phyloP scores from a whole-genome alignment of 805 yeast species.

The Cyberlindnera maclurae region DNA sequence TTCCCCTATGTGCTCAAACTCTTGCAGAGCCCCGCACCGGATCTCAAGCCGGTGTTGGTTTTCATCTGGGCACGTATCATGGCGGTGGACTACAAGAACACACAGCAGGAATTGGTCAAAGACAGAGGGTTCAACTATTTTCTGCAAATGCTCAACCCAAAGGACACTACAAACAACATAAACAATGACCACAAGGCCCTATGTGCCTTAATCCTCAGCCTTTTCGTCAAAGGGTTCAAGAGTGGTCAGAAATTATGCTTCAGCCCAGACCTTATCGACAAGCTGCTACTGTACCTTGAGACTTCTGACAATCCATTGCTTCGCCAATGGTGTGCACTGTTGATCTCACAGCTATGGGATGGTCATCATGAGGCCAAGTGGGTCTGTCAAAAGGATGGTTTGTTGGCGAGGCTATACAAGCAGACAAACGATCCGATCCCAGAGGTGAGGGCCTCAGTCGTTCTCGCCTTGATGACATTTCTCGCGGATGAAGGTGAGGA shows the following conservation, averaged over 20 bases:
- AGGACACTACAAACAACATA: constrained; percentile 18
- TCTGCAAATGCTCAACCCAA: constrained; percentile 62
- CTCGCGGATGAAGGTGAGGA: constrained; percentile 41
- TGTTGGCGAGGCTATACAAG: constrained; percentile 45
- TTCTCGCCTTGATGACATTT: constrained; percentile 66
- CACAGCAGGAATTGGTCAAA: constrained; percentile 87
- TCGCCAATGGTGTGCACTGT: constrained; percentile 86
- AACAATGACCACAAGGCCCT: constrained; percentile 81
- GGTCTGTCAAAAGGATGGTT: constrained; percentile 59
- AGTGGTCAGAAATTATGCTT: constrained; percentile 78
- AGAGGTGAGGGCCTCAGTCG: constrained; percentile 83
- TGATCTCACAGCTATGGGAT: constrained; percentile 71
- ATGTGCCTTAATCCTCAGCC: constrained; percentile 84
- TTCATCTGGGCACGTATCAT: constrained; percentile 97
- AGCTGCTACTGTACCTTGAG: constrained; percentile 58
- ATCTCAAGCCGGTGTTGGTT: constrained; percentile 85
- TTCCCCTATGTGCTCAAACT: constrained; percentile 90
- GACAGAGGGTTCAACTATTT: constrained; percentile 89
- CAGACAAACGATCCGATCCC: constrained; percentile 86
- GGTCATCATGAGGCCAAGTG: constrained; percentile 68
- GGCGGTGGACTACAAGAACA: constrained; percentile 87
- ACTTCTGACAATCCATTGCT: constrained; percentile 76
- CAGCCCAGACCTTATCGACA: constrained; percentile 62
- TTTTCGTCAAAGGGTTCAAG: constrained; percentile 74
- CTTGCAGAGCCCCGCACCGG: constrained; percentile 91